Evolutionary conservation across 1,139 yeast genomes (phyloP), one percentile per base, ranked within the genome.

Genomic region (Geotrichum cucujoidarum): DNA sequence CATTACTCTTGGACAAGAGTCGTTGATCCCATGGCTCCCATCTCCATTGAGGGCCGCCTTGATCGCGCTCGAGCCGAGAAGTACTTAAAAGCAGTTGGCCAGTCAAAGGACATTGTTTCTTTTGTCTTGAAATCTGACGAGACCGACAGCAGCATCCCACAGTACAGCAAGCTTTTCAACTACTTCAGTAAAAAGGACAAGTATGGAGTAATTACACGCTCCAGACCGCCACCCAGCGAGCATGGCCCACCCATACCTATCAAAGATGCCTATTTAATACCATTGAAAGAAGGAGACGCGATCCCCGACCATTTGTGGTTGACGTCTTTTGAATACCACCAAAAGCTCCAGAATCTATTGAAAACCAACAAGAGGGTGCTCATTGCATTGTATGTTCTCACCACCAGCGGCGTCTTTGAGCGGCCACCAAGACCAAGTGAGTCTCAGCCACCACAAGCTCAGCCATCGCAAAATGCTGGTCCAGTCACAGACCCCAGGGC

Each of bases 181-280:
- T 82, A 82, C 60, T 75, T 82, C 55, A 59, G 66, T 35, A 58
- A 68, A 3, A 70, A 77, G 40, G 62, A 65, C 40, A 80, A 81
- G 59, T 79, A 74, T 44, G 94, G 90, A 0, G 92, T 83, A 17
- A 67, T 84, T 40, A 72, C 77, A 32, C 73, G 71, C 18, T 50
- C 70, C 64, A 53, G 77, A 53, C 48, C 53, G 76, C 1, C 55
- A 62, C 30, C 6, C 5, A 40, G 43, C n/a, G 3, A 21, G 7
- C 37, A 22, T 16, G 43, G 43, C 18, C 27, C 43, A 13, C 43
- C 29, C 8, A 29, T 37, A 3, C 71, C 73, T 54, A 81, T 82
- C 30, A 83, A 83, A 59, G 94, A 84, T 61, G 73, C 81, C 1
- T 85, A 84, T 62, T 55, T 85, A 41, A 62, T 83, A 30, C 74